phyloP scores from a whole-genome alignment of 1,284 basidiomycete genomes.

The Ganoderma sinense region DNA sequence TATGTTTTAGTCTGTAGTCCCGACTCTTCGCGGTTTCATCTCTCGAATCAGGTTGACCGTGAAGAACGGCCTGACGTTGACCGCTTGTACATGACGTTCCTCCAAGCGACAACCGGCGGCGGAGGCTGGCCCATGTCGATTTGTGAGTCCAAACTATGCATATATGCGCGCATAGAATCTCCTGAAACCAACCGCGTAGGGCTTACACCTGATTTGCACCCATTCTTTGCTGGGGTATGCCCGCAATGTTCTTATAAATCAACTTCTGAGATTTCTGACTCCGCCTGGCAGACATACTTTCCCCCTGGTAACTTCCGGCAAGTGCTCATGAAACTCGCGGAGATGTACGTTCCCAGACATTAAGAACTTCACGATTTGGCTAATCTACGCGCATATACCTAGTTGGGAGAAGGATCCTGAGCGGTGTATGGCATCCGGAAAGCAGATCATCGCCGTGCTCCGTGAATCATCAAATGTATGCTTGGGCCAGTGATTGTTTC shows the following conservation, averaged over 20 bases:
- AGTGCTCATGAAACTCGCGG: slow-evolving; percentile 36
- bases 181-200: slow-evolving; percentile 23
- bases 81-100: slow-evolving; percentile 53
- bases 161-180: background rate
- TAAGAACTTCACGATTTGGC: background rate
- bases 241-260: background rate
- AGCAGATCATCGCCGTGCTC: slow-evolving; percentile 34
- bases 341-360: slow-evolving; percentile 28
- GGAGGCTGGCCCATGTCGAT: slow-evolving; percentile 57
- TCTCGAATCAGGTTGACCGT: slow-evolving; percentile 44
- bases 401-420: slow-evolving; percentile 39
- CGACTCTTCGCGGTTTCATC: background rate
- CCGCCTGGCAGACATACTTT: slow-evolving; percentile 45
- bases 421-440: slow-evolving; percentile 31
- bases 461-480: slow-evolving; percentile 25
- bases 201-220: slow-evolving; percentile 50
- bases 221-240: slow-evolving; percentile 49
- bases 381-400: background rate
- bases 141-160: slow-evolving; percentile 28
- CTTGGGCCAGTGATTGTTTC: background rate
- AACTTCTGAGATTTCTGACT: background rate
- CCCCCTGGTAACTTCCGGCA: slow-evolving; percentile 39
- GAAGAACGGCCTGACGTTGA: slow-evolving; percentile 56
- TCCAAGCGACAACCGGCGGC: slow-evolving; percentile 50
- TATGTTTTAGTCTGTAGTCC: slow-evolving; percentile 1